Conservation (phyloP, 108 stramenopile species). For the Cyclostephanos invisitatus region DNA sequence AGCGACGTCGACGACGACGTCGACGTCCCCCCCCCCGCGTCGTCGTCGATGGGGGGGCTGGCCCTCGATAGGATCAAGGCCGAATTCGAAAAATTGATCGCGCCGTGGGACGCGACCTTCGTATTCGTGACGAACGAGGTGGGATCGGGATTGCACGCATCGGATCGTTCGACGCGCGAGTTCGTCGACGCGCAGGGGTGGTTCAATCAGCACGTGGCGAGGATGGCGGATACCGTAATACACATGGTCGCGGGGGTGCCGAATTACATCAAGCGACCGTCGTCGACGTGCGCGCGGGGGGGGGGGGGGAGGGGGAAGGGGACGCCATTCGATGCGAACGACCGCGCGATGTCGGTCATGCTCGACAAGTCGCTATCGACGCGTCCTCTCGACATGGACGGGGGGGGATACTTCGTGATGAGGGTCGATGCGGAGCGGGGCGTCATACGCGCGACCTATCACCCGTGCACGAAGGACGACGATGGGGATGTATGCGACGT, state of each 20-base stretch:
- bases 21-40: conserved; percentile 6
- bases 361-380: conserved; percentile 51
- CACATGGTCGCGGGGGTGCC: conserved; percentile 60
- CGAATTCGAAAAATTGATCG: conserved; percentile 51
- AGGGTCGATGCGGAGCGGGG: conserved; percentile 33
- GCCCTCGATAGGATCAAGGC: conserved; percentile 30
- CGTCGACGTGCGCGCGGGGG: background rate
- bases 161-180: conserved; percentile 28
- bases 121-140: conserved; percentile 63
- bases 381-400: conserved; percentile 46
- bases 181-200: conserved; percentile 64
- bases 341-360: background rate
- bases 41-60: conserved; percentile 16
- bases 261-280: conserved; percentile 36
- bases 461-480: conserved; percentile 60
- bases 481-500: conserved; percentile 63
- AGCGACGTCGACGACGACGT: conserved; percentile 12
- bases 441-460: conserved; percentile 42
- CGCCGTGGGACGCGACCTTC: conserved; percentile 56
- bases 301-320: too few species aligned
- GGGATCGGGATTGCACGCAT: conserved; percentile 56
- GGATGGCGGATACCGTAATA: conserved; percentile 35
- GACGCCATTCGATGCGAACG: background rate
- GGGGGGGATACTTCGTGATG: conserved; percentile 58
- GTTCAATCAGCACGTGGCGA: conserved; percentile 58